Evolutionary conservation across 306 rosid species (phyloP), one percentile per base, ranked within the genome.

Genomic region (Abrus pulchellus): DNA sequence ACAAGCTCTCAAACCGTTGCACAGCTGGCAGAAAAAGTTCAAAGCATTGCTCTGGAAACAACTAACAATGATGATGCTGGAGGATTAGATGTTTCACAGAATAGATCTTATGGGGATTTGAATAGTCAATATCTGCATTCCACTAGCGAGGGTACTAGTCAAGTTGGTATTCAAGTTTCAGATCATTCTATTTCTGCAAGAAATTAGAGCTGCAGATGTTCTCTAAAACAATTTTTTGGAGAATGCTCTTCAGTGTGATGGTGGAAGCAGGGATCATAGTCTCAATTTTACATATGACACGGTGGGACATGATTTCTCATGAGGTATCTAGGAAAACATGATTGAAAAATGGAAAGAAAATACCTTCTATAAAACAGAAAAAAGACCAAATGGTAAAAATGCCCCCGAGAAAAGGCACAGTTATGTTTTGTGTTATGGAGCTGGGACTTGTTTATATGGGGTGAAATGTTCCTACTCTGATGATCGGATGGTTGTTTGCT

Each of bases 191-290:
- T 73, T 38, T 85, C 90, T 41, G 92, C 88, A 20, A 79, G 80
- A 87, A 87, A 89, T 79, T 89, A 87, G 84, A 88, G 84, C 80
- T 80, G 61, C 83, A 73, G 44, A 80, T 73, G 86, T 76, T 44
- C 82, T 57, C 68, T 61, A 33, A 83, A 84, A 77, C 80, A 20
- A 28, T 74, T 81, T 61, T 78, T 61, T 44, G 88, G 76, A 84
- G 85, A 80, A 80, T 66, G 63, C 48, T 70, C 78, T 71, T 76
- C 27, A 7, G 82, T 76, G 79, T 85, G 81, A 77, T 57, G 67
- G 29, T 28, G 33, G 81, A 74, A 80, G 68, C 82, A 48, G 83
- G 69, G 45, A 76, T 71, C 82, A 48, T 66, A 84, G 54, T 90
- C 81, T 82, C 68, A 49, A 47, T 76, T 66, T 70, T 79, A 76